Evolutionary conservation across 805 yeast species (phyloP), one percentile per base, ranked within the genome.

Genomic region (Jamesozyma spencerorum): DNA sequence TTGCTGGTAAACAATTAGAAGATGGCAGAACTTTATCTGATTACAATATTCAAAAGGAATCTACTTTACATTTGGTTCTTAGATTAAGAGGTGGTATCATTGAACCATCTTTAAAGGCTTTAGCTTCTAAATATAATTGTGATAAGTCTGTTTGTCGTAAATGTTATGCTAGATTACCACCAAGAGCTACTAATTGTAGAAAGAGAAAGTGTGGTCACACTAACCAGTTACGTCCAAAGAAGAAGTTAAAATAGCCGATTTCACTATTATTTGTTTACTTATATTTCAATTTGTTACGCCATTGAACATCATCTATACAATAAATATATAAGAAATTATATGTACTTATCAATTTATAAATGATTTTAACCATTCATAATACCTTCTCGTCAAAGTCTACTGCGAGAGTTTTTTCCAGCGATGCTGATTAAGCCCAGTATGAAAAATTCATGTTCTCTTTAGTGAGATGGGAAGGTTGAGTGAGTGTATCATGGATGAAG

Each of bases 161-260:
- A 71, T 88, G 97, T 79, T 88, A 88, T 81, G 95, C 97, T 65
- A 88, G 97, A 79, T 86, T 88, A 67, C 97, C 97, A 67, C 95
- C 97, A 74, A 90, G 97, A 83, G 97, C 97, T 63, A 88, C 96
- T 74, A 88, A 88, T 95, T 88, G 97, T 81, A 85, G 97, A 79
- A 88, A 88, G 96, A 86, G 95, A 85, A 88, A 88, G 81, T 88
- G 97, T 75, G 97, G 97, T 67, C 97, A 88, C 90, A 77, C 95
- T 70, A 88, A 88, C 80, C 97, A 88, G 79, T 84, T 88, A 72
- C 85, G 97, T 79, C 96, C 96, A 75, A 88, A 88, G 92, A 87
- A 87, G 90, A 87, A 87, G 85, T 79, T 85, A 70, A 85, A 85
- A 79, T 85, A 75, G 49, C 12, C 31, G 39, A 19, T 29, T 40